Percentiles rank a stretch among this genome's conserved stretches.
Evolutionary conservation across 306 rosid species (phyloP).

Genomic region (Medicago truncatula): MtrunA17r5.0-ANR NC_053048.1:45848001-45848500

Average conservation of each 20-base stretch:
- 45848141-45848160: constrained; percentile 39
- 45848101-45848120: neutral
- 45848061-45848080: constrained; percentile 47
- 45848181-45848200: constrained; percentile 36
- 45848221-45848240: constrained; percentile 55
- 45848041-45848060: constrained; percentile 55
- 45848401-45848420: constrained; percentile 39
- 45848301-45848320: constrained; percentile 76
- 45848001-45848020: constrained; percentile 67
- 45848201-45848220: constrained; percentile 53
- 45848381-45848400: neutral
- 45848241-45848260: constrained; percentile 59
- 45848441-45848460: constrained; percentile 54
- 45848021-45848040: constrained; percentile 56
- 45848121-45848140: constrained; percentile 24
- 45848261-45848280: constrained; percentile 40
- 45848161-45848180: constrained; percentile 36
- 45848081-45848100: constrained; percentile 53
- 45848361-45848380: constrained; percentile 40
- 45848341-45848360: constrained; percentile 58
- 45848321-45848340: constrained; percentile 43
- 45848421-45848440: constrained; percentile 47
- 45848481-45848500: neutral
- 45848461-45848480: neutral
- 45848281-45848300: constrained; percentile 29